Conservation (phyloP, 2,329 filamentous ascomycete species). For the Bipolaris zeicola region DNA sequence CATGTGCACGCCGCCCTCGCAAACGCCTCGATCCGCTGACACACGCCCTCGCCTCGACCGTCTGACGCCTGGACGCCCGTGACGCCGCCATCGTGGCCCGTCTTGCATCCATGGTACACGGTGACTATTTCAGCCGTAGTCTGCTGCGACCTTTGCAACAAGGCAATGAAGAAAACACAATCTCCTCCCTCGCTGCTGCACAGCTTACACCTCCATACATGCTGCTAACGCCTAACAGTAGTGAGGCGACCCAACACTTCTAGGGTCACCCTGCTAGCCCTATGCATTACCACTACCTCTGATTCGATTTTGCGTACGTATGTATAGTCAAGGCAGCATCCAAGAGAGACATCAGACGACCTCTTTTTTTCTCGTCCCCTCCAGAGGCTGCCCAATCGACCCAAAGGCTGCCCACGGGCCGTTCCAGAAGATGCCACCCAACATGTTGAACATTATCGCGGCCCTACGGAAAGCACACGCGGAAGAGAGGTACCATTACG, state of each 20-base stretch:
- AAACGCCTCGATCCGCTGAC: constrained; percentile 14
- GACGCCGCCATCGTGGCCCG: constrained; percentile 5
- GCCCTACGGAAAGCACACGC: too few relatives aligned
- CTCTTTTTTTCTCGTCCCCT: not conserved
- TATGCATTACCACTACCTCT: not conserved
- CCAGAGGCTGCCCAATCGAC: not conserved
- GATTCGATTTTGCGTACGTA: not conserved
- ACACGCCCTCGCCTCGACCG: constrained; percentile 5
- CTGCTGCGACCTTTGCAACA: not conserved
- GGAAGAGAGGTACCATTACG: too few relatives aligned
- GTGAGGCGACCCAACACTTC: constrained; percentile 5
- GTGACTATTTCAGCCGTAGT: not conserved
- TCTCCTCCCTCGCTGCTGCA: not conserved
- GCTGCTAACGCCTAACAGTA: constrained; percentile 2
- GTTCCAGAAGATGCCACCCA: not conserved
- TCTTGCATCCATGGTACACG: not conserved
- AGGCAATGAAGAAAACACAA: not conserved
- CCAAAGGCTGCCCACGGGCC: not conserved
- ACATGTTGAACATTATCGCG: too few relatives aligned
- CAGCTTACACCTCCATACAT: not conserved
- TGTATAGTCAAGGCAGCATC: not conserved
- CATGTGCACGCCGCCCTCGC: constrained; percentile 22
- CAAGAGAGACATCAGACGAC: constrained; percentile 2
- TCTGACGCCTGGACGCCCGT: constrained; percentile 11
- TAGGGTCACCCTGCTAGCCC: constrained; percentile 3